Evolutionary conservation across 2,329 filamentous ascomycete species (phyloP).

Genomic region (Cercospora sp.): DNA sequence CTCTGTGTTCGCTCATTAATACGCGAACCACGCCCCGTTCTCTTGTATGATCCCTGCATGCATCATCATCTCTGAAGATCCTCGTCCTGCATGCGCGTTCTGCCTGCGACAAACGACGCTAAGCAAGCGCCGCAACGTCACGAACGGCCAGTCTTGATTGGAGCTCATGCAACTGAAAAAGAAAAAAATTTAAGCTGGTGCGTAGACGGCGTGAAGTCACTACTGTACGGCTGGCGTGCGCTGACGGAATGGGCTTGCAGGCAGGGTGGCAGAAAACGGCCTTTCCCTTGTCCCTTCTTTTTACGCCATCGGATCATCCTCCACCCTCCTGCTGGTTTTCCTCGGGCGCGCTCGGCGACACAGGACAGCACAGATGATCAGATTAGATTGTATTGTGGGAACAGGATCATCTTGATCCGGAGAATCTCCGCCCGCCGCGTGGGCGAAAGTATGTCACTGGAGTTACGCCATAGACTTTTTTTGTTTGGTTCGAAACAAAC

Average conservation of each 20-base stretch:
- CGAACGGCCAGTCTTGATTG: background rate
- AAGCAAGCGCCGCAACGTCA: background rate
- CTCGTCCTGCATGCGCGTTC: background rate
- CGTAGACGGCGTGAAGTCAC: background rate
- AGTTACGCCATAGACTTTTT: constrained; percentile 20
- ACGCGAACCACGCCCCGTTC: background rate
- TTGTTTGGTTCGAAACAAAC: background rate
- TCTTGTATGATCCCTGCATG: background rate
- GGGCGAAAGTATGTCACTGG: background rate
- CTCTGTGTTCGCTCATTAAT: background rate
- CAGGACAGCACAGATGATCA: constrained; percentile 11
- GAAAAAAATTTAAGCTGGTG: background rate
- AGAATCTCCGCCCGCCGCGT: constrained; percentile 2
- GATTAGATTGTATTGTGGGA: constrained; percentile 11
- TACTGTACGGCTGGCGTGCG: background rate
- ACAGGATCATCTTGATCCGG: constrained; percentile 3
- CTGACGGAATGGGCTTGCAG: background rate
- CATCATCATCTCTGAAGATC: background rate
- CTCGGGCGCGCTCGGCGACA: background rate
- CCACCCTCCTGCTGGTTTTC: background rate
- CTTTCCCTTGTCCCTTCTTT: background rate
- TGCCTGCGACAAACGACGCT: background rate
- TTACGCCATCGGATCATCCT: background rate
- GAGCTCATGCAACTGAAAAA: background rate
- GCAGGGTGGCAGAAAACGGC: background rate